phyloP scores from a whole-genome alignment of 768 basidiomycete species.

The Lactarius sp. region DNA sequence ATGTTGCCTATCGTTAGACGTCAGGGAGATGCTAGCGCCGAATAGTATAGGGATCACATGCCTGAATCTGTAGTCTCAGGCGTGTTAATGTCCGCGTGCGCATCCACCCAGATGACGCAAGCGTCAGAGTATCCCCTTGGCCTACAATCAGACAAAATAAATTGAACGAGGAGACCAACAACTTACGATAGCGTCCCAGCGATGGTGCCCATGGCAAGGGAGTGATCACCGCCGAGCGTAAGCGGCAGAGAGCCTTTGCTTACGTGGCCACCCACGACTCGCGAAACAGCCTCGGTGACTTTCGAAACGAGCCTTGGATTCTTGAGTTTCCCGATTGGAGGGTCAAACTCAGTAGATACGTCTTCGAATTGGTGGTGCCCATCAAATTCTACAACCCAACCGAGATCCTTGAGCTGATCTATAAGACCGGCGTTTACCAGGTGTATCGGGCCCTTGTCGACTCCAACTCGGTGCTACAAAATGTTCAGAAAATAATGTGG shows the following conservation, averaged over 20 bases:
- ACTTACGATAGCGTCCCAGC: constrained; percentile 76
- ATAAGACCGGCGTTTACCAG: constrained; percentile 85
- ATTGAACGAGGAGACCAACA: constrained; percentile 7
- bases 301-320: constrained; percentile 84
- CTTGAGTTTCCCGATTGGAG: constrained; percentile 84
- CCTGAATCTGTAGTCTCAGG: constrained; percentile 73
- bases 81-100: constrained; percentile 97
- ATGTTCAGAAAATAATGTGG: constrained; percentile 16
- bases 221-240: constrained; percentile 95
- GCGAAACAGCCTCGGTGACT: constrained; percentile 76
- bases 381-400: constrained; percentile 87
- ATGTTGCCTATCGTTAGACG: constrained; percentile 65
- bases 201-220: constrained; percentile 93
- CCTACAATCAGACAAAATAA: constrained; percentile 1
- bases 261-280: constrained; percentile 68
- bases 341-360: constrained; percentile 56
- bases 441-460: constrained; percentile 84
- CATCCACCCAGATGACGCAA: constrained; percentile 94
- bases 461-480: constrained; percentile 65
- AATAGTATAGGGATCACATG: constrained; percentile 28
- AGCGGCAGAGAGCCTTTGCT: constrained; percentile 78
- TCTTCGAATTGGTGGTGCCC: constrained; percentile 88
- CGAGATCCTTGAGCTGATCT: constrained; percentile 67
- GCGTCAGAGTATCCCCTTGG: constrained; percentile 67
- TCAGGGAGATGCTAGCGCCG: neutral